Conservation (phyloP, 495 filamentous ascomycete genomes). For the Apodospora peruviana region DNA sequence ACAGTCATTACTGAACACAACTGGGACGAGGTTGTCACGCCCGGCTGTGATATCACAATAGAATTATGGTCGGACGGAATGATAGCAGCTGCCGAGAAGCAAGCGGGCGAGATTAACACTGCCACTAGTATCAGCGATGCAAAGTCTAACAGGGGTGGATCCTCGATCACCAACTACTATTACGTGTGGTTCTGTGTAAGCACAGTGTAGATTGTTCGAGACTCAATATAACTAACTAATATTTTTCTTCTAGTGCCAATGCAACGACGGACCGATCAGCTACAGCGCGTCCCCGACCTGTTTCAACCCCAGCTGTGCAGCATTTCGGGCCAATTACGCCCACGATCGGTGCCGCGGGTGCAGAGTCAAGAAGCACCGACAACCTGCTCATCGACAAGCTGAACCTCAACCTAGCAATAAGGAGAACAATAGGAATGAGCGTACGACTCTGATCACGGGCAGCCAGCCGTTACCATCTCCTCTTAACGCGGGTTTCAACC, state of each 20-base stretch:
- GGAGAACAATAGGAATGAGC: constrained; percentile 88
- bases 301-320: too few relatives aligned
- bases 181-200: neutral
- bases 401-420: constrained; percentile 73
- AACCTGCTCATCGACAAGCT: neutral
- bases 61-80: too few relatives aligned
- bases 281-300: too few relatives aligned
- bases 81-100: too few relatives aligned
- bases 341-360: neutral
- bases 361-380: neutral
- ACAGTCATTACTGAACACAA: too few relatives aligned
- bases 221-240: too few relatives aligned
- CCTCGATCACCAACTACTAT: neutral
- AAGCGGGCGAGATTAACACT: too few relatives aligned
- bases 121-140: constrained; percentile 98
- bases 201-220: too few relatives aligned
- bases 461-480: constrained; percentile 95
- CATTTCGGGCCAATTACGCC: too few relatives aligned
- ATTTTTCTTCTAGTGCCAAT: neutral
- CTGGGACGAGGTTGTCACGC: too few relatives aligned
- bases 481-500: constrained; percentile 83
- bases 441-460: constrained; percentile 91
- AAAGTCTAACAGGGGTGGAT: too few relatives aligned
- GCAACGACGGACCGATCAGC: neutral
- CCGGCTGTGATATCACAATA: too few relatives aligned